phyloP scores from a whole-genome alignment of 139 green algal genomes.

The Chlorella sp. region DNA sequence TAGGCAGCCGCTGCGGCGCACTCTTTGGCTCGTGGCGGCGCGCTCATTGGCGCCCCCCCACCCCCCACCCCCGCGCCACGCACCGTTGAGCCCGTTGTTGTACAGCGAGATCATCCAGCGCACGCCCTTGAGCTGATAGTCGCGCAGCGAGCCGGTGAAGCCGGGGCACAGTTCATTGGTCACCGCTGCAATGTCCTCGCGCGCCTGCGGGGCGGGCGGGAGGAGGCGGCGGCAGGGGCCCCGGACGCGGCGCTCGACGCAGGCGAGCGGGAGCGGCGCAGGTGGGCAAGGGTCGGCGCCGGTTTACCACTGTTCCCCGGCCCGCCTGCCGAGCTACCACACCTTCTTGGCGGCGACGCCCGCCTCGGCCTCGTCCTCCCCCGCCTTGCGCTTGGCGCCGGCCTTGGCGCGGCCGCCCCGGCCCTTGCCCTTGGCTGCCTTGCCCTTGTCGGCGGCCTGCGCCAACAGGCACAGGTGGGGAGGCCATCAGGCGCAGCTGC shows the following conservation, averaged over 20 bases:
- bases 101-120: conserved; percentile 90
- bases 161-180: conserved; percentile 82
- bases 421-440: conserved; percentile 24
- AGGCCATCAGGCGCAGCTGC: background rate
- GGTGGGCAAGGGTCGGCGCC: no score
- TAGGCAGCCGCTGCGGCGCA: no score
- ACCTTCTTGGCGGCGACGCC: conserved; percentile 10
- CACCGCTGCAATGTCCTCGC: no score
- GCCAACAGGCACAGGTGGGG: background rate
- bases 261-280: no score
- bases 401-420: conserved; percentile 16
- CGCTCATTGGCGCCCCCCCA: no score
- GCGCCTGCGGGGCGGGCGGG: no score
- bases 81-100: conserved; percentile 93
- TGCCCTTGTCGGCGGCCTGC: conserved; percentile 37
- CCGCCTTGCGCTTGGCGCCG: conserved; percentile 28
- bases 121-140: conserved; percentile 93
- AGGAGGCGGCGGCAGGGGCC: no score
- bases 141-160: conserved; percentile 75
- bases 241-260: no score
- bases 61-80: no score
- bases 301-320: no score
- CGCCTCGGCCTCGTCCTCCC: background rate
- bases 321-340: no score
- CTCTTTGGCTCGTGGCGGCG: no score